Base-by-base conservation (phyloP, 345 rosid species). In the Clarkia xantiana region DNA sequence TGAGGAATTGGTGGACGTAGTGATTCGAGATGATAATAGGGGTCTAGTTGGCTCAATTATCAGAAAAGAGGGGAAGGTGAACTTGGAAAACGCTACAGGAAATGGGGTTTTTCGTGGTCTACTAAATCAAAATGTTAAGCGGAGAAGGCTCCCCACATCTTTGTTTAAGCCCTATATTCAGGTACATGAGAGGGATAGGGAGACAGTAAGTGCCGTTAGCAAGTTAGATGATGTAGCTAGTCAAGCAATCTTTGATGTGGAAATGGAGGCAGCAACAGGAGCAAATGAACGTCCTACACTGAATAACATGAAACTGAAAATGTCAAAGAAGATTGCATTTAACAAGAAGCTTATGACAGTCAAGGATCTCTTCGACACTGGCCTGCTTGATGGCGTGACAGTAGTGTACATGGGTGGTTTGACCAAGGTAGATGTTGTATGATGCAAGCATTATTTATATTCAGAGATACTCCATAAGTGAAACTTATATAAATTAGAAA, bases 281-380 rank as follows among this genome's bases (percentile, higher is more conserved):
- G 81, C 74, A 51, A 65, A 72, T 62, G 79, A 62, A 11, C 51
- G 73, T 60, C 29, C 64, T 14, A 59, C 72, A 46, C 56, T 70
- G 17, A 70, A 67, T 65, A 75, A 73, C 49, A 59, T 73, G 44
- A 81, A 79, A 67, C 55, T 68, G 69, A 65, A 71, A 66, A 75
- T 75, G 75, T 73, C 80, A 0, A 79, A 73, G 52, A 75, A 63
- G 71, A 66, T 75, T 57, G 51, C 68, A 2, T 46, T 76, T 52
- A 57, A 45, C 49, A 78, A 60, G 74, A 75, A 83, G 55, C 94
- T 95, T 39, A 61, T 50, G 66, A 91, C 94, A 16, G 98, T 91
- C 54, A 91, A 73, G 52, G 94, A 85, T 70, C 83, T 90, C 51
- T 82, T 90, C 18, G 97, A 82, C 65, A 86, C 97, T 44, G 88